Evolutionary conservation across 306 rosid genomes (phyloP).

Genomic region (Rosa lucieae): DNA sequence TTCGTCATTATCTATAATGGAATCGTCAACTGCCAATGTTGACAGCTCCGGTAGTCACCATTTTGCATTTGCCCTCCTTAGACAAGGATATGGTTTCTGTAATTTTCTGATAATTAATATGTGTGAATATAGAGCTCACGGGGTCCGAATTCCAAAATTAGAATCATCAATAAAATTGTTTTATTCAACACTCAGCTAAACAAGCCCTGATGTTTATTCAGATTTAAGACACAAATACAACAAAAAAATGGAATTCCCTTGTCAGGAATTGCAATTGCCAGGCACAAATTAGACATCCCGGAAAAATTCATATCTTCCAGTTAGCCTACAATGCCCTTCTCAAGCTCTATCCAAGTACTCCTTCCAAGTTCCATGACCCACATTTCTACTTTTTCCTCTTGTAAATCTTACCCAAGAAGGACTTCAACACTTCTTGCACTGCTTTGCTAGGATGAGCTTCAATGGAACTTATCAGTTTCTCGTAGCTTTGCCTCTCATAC

Average conservation of each 20-base stretch:
- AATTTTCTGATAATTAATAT: background rate
- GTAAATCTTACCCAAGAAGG: constrained; percentile 83
- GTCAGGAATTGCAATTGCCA: background rate
- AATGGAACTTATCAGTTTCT: constrained; percentile 59
- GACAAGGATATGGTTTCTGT: background rate
- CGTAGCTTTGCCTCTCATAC: constrained; percentile 61
- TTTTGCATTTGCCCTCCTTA: background rate
- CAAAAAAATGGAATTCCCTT: background rate
- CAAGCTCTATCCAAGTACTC: constrained; percentile 4
- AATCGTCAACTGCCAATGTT: background rate
- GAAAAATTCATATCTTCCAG: background rate
- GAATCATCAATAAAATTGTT: background rate
- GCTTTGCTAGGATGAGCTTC: constrained; percentile 76
- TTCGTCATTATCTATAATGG: background rate
- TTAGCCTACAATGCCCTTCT: background rate
- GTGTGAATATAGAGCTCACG: background rate
- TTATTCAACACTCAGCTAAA: background rate
- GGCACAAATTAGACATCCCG: background rate
- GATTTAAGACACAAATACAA: background rate
- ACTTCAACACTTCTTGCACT: constrained; percentile 83
- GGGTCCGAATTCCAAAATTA: background rate
- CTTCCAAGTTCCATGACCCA: background rate
- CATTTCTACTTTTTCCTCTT: constrained; percentile 64
- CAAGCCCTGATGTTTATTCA: background rate
- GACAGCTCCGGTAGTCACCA: background rate